Base-by-base conservation (phyloP, 2,329 filamentous ascomycete species). In the Lecanosticta acicola region DNA sequence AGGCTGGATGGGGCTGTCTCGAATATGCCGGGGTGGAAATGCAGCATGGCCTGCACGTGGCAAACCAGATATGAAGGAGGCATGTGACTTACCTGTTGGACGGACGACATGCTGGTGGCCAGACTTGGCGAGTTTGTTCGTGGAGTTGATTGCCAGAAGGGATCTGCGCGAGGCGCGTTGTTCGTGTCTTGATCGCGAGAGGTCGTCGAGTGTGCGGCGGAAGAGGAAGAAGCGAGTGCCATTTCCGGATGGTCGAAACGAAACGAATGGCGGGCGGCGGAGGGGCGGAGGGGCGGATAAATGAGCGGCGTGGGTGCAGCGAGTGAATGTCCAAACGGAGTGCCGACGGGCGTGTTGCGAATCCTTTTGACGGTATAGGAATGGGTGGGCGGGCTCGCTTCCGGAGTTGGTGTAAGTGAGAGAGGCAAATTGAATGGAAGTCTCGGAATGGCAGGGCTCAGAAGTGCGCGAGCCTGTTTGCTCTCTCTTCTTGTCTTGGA, bases 31-130 rank as follows among this genome's bases (percentile, higher is more conserved):
- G n/a, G n/a, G n/a, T n/a, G n/a, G n/a, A n/a, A n/a, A n/a, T n/a
- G n/a, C n/a, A n/a, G n/a, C n/a, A n/a, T n/a, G n/a, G n/a, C n/a
- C n/a, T n/a, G n/a, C n/a, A n/a, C n/a, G n/a, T n/a, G n/a, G n/a
- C n/a, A n/a, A n/a, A n/a, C n/a, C n/a, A 26, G 17, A 14, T 16
- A 41, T 17, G 20, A 36, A n/a, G 38, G 20, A 20, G 24, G 39
- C 19, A n/a, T n/a, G 38, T 26, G n/a, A 57, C 54, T 43, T 11
- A 60, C 58, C 50, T 54, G 48, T 18, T 56, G 46, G 4, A 55
- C 47, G 32, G 55, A 52, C n/a, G 50, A 45, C 49, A 57, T 56
- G 21, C 51, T 40, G 14, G 54, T 36, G 11, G 44, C 45, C 20
- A 57, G 29, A 19, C 37, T 46, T 3, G 38, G 29, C 9, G 41